These are phyloP conservation scores for Moesziomyces globuligerus DNA, from an alignment of 1,284 basidiomycete genomes.

Conservation along the genomic window DNA sequence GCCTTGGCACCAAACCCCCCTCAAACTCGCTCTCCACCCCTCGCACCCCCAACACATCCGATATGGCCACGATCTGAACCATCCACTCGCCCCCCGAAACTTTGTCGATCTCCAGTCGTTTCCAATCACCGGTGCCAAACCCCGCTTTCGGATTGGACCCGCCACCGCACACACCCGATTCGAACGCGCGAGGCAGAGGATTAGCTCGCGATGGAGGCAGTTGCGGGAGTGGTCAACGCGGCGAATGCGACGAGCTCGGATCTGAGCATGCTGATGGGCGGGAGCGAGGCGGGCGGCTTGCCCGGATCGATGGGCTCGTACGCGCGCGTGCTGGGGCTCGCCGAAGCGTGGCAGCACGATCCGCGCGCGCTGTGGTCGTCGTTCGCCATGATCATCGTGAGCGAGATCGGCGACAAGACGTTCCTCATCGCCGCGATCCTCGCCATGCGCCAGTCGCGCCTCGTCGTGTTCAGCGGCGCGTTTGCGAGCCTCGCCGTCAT, in stretches of 20 bases:
- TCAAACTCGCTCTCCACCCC: no score
- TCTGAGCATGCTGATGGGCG: conserved; percentile 31
- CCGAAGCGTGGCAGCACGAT: conserved; percentile 33
- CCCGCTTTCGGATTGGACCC: no score
- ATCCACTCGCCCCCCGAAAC: no score
- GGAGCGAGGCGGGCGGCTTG: conserved; percentile 5
- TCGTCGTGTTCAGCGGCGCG: conserved; percentile 87
- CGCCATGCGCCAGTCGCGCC: conserved; percentile 89
- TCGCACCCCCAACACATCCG: no score
- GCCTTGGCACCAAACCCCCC: no score
- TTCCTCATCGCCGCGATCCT: conserved; percentile 97
- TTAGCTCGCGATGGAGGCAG: conserved; percentile 10
- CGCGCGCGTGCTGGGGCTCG: not conserved
- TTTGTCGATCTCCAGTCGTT: no score
- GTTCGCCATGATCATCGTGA: conserved; percentile 61
- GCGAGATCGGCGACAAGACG: conserved; percentile 87
- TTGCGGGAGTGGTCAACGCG: not conserved
- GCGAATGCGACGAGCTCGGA: not conserved
- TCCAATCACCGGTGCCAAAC: no score
- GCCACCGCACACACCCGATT: no score
- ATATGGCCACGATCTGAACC: no score
- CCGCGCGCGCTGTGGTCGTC: conserved; percentile 46
- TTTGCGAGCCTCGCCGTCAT: conserved; percentile 89
- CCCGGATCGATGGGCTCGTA: conserved; percentile 1
- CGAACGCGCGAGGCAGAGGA: no score